A percentile compares a stretch with the other conserved stretches of the same genome.
Conservation (phyloP, 1,284 basidiomycete species). For the Pascua guehoae region DNA sequence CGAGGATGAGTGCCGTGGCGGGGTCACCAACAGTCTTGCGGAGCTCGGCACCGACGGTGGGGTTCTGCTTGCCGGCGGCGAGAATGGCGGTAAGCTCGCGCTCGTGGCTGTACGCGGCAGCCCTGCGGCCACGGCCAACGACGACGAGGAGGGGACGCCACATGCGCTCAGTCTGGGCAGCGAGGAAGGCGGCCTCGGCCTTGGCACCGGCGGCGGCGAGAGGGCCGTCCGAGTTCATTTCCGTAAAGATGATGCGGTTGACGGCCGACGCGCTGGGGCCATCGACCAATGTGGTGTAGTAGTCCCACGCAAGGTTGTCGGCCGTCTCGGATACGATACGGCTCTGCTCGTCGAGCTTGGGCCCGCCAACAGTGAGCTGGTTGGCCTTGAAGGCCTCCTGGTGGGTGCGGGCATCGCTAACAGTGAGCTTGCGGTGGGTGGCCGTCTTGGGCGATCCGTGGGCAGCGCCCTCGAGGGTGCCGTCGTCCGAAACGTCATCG, state of each 20-base stretch:
- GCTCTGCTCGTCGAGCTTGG: slow-evolving; percentile 31
- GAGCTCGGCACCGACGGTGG: slow-evolving; percentile 58
- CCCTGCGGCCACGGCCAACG: slow-evolving; percentile 64
- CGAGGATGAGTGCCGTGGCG: slow-evolving; percentile 66
- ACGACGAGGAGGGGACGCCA: slow-evolving; percentile 60
- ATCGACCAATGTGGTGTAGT: slow-evolving; percentile 32
- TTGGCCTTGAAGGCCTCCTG: slow-evolving; percentile 42
- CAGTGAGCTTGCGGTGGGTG: slow-evolving; percentile 19
- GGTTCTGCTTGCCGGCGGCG: slow-evolving; percentile 56
- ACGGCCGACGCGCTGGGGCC: slow-evolving; percentile 18
- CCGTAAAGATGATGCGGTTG: slow-evolving; percentile 31
- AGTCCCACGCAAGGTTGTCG: slow-evolving; percentile 49
- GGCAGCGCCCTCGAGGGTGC: slow-evolving; percentile 23
- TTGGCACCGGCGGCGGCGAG: slow-evolving; percentile 57
- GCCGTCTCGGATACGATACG: slow-evolving; percentile 47
- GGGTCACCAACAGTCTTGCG: slow-evolving; percentile 77
- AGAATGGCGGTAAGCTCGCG: slow-evolving; percentile 63
- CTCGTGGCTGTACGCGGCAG: slow-evolving; percentile 59
- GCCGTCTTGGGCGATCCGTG: not conserved
- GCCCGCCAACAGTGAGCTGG: slow-evolving; percentile 40
- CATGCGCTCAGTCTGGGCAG: slow-evolving; percentile 52
- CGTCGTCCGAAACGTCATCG: slow-evolving; percentile 51
- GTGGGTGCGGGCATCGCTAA: slow-evolving; percentile 32
- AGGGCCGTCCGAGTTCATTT: slow-evolving; percentile 30
- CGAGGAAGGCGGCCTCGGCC: slow-evolving; percentile 52